Conservation (phyloP, 306 rosid genomes). For the Fragaria nilgerrensis region DNA sequence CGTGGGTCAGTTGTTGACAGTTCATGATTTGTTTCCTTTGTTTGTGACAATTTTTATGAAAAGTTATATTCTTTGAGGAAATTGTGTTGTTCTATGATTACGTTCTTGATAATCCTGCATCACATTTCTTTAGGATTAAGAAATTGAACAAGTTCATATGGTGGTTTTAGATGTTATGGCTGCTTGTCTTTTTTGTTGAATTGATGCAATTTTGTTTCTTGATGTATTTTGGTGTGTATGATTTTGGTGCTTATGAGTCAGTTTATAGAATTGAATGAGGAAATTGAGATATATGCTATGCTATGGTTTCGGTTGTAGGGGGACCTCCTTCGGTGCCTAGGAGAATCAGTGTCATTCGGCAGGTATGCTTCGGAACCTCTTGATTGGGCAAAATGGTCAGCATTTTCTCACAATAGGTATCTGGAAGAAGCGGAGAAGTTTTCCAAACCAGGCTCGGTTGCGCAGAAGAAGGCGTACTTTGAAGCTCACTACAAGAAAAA, state of each 20-base stretch:
- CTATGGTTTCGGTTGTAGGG: conserved; percentile 38
- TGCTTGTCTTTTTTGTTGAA: background rate
- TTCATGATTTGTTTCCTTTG: conserved; percentile 8
- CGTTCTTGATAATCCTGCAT: conserved; percentile 9
- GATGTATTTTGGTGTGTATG: background rate
- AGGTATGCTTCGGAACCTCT: conserved; percentile 69
- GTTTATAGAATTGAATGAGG: conserved; percentile 11
- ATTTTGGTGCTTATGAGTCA: background rate
- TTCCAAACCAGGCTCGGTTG: conserved; percentile 91
- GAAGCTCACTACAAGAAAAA: conserved; percentile 90
- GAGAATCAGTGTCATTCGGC: conserved; percentile 88
- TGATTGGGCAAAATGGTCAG: conserved; percentile 88
- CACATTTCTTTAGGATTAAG: conserved; percentile 26
- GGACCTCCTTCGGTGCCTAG: conserved; percentile 47
- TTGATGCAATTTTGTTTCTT: background rate
- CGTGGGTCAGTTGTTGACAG: background rate
- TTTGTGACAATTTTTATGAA: background rate
- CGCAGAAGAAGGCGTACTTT: conserved; percentile 81
- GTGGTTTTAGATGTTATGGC: conserved; percentile 32
- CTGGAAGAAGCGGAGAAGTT: conserved; percentile 78
- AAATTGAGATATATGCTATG: background rate
- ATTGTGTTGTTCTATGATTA: conserved; percentile 3
- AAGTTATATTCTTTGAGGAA: background rate
- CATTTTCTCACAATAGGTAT: conserved; percentile 75
- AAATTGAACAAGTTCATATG: conserved; percentile 14